Conservation (phyloP, 345 rosid genomes). For the Aquilaria yunnanensis region DNA sequence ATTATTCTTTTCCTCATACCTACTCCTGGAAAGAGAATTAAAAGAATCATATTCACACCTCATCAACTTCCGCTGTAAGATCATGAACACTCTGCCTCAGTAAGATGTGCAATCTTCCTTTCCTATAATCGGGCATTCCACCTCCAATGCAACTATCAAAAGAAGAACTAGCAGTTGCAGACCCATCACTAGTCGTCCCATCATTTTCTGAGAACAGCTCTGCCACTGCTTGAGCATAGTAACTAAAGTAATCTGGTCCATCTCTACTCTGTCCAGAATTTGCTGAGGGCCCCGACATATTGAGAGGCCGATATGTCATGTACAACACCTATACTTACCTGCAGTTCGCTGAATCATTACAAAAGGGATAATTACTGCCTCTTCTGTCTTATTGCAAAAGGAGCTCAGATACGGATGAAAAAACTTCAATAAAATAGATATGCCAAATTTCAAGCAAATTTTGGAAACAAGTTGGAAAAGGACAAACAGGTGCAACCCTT, state of each 20-base stretch:
- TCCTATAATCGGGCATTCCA: constrained; percentile 34
- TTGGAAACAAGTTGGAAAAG: too few relatives aligned
- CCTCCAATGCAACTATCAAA: constrained; percentile 29
- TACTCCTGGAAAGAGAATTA: not conserved
- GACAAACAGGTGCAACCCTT: too few relatives aligned
- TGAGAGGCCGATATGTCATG: too few relatives aligned
- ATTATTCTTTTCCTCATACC: not conserved
- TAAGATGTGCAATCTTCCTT: constrained; percentile 37
- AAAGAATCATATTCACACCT: constrained; percentile 28
- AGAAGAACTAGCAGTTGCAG: constrained; percentile 6
- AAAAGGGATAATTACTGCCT: too few relatives aligned
- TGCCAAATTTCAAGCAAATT: too few relatives aligned
- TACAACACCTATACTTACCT: too few relatives aligned
- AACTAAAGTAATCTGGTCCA: constrained; percentile 40
- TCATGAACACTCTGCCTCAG: constrained; percentile 35
- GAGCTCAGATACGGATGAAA: too few relatives aligned
- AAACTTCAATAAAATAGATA: too few relatives aligned
- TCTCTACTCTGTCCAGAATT: constrained; percentile 14
- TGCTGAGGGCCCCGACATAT: constrained; percentile 20
- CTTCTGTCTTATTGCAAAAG: too few relatives aligned
- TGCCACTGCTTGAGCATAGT: constrained; percentile 30
- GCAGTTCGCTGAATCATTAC: too few relatives aligned
- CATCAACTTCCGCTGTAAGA: constrained; percentile 43
- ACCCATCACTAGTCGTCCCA: constrained; percentile 4
- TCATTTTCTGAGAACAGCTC: constrained; percentile 34